These are phyloP conservation scores for Lenwebbia sp. DNA, from an alignment of 345 rosid species.

Conservation along the genomic window DNA sequence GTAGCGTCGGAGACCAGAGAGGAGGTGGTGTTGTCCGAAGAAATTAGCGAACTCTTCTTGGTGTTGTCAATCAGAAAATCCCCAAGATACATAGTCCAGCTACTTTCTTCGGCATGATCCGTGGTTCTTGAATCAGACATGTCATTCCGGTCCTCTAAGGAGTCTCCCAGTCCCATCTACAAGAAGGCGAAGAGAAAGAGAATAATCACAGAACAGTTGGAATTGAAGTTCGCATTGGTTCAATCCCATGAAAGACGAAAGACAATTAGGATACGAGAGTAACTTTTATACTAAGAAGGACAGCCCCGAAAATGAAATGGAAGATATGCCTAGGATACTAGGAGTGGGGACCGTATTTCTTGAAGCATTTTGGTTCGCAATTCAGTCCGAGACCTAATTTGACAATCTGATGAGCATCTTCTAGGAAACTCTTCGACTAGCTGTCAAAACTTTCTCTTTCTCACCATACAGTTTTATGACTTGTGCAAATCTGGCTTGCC, in stretches of 20 bases:
- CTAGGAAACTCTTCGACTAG: not conserved
- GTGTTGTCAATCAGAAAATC: conserved; percentile 13
- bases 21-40: not conserved
- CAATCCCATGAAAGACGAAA: not conserved
- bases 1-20: not conserved
- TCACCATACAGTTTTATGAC: not conserved
- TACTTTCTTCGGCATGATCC: conserved; percentile 24
- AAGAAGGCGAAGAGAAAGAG: not conserved
- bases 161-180: not conserved
- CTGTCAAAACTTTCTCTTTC: not conserved
- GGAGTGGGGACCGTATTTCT: not conserved
- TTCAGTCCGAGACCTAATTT: not conserved
- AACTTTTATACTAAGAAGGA: not conserved
- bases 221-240: not conserved
- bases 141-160: not conserved
- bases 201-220: not conserved
- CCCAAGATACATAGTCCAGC: conserved; percentile 54
- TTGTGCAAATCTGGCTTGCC: not conserved
- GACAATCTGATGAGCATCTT: not conserved
- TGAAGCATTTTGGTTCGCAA: not conserved
- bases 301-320: not conserved
- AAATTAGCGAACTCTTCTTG: not conserved
- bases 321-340: not conserved
- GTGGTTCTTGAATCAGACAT: not conserved
- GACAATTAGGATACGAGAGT: not conserved